phyloP scores from a whole-genome alignment of 2,329 filamentous ascomycete species.

The Talaromyces piceae region DNA sequence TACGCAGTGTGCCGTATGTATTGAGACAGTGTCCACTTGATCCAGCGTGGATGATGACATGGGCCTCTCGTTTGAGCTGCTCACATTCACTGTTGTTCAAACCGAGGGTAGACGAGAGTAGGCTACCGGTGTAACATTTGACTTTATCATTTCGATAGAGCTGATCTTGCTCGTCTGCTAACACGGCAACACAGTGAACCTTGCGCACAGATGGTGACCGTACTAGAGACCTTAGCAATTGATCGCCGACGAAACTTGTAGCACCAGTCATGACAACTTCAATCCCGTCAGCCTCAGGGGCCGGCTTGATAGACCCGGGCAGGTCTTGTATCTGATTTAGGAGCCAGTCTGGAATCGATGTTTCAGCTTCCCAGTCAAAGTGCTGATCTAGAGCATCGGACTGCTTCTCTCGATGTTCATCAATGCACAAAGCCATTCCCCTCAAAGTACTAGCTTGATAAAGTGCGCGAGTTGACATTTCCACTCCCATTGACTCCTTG shows the following conservation, averaged over 20 bases:
- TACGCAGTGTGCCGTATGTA: slow-evolving; percentile 19
- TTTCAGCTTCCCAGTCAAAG: slow-evolving; percentile 38
- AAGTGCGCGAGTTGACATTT: slow-evolving; percentile 16
- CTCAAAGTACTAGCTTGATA: slow-evolving; percentile 16
- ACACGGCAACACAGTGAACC: slow-evolving; percentile 40
- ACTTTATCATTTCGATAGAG: slow-evolving; percentile 23
- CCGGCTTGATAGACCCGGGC: not conserved
- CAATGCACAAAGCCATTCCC: slow-evolving; percentile 6
- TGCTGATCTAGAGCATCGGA: not conserved
- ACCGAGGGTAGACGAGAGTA: slow-evolving; percentile 31
- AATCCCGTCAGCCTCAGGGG: not conserved
- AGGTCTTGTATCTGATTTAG: not conserved
- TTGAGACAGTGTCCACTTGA: slow-evolving; percentile 28
- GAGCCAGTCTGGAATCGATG: slow-evolving; percentile 8
- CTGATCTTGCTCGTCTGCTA: slow-evolving; percentile 1
- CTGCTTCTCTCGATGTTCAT: not conserved
- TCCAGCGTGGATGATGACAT: slow-evolving; percentile 49
- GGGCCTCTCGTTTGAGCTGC: slow-evolving; percentile 23
- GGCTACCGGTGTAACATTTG: slow-evolving; percentile 29
- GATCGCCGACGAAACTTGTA: slow-evolving; percentile 31
- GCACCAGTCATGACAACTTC: slow-evolving; percentile 22
- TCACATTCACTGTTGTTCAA: slow-evolving; percentile 24
- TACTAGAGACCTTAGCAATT: slow-evolving; percentile 33
- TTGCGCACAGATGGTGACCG: slow-evolving; percentile 21
- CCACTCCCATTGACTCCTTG: slow-evolving; percentile 17